Conservation (phyloP, 768 basidiomycete genomes). For the Asterophora parasitica region DNA sequence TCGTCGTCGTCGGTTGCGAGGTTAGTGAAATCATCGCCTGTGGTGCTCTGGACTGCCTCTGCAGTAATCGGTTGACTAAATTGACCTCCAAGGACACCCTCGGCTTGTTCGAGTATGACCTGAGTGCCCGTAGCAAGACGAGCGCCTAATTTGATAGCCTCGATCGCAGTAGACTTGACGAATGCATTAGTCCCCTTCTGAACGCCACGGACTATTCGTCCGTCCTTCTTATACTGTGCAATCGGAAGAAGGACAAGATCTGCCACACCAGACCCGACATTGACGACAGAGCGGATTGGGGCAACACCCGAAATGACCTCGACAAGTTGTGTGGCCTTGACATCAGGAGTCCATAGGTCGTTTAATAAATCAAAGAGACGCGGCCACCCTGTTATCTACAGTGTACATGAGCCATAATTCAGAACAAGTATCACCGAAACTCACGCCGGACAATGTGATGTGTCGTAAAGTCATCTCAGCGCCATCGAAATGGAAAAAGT, state of each 20-base stretch:
- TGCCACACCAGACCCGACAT: conserved; percentile 95
- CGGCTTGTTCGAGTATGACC: conserved; percentile 94
- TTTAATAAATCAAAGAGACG: conserved; percentile 88
- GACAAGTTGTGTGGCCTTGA: conserved; percentile 95
- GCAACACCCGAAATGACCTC: conserved; percentile 96
- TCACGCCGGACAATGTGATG: conserved; percentile 84
- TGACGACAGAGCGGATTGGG: conserved; percentile 94
- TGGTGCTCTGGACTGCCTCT: conserved; percentile 55
- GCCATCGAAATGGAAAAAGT: conserved; percentile 99
- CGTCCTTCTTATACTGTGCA: conserved; percentile 96
- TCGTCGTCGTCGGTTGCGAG: conserved; percentile 35
- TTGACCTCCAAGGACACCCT: conserved; percentile 80
- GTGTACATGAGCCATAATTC: conserved; percentile 2
- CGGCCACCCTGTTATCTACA: conserved; percentile 91
- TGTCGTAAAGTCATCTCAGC: conserved; percentile 97
- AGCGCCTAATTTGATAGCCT: conserved; percentile 93
- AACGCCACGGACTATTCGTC: conserved; percentile 84
- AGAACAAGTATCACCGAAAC: conserved; percentile 24
- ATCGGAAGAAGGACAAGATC: conserved; percentile 95
- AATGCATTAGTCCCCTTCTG: conserved; percentile 94
- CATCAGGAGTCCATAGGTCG: conserved; percentile 98
- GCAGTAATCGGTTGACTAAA: conserved; percentile 62
- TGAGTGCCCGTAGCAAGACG: conserved; percentile 95
- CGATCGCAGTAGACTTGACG: conserved; percentile 90
- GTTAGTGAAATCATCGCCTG: conserved; percentile 28